Conservation (phyloP, 2,329 filamentous ascomycete genomes). For the Diaporthe vexans region DNA sequence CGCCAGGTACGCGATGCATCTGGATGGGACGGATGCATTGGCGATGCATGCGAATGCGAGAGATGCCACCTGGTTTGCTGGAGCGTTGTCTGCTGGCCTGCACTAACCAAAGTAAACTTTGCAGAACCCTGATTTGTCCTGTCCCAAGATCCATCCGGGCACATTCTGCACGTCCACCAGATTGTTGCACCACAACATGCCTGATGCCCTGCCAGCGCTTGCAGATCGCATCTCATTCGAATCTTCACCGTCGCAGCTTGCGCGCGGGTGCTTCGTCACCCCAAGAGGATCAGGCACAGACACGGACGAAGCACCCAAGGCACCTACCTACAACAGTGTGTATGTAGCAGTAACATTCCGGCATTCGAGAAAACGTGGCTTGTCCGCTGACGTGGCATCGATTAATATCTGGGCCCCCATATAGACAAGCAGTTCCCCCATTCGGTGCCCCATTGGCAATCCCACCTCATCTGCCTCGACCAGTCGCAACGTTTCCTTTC, state of each 20-base stretch:
- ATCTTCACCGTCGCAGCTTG: conserved; percentile 6
- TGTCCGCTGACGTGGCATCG: conserved; percentile 30
- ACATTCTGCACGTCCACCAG: background rate
- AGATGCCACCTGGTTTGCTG: background rate
- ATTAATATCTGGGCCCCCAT: background rate
- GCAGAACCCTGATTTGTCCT: background rate
- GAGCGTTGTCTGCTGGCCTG: no score
- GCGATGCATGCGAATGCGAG: conserved; percentile 19
- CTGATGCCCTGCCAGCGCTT: background rate
- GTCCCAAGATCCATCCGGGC: background rate
- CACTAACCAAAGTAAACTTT: background rate
- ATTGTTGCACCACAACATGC: background rate
- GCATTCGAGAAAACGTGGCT: conserved; percentile 23
- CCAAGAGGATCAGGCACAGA: background rate
- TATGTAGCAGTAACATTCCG: conserved; percentile 22
- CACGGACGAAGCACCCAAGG: background rate
- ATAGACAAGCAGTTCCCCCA: conserved; percentile 3
- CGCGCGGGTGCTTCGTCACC: background rate
- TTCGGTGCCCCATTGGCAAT: background rate
- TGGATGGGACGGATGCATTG: conserved; percentile 10
- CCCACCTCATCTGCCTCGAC: background rate
- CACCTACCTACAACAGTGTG: no score
- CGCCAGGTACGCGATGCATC: conserved; percentile 26
- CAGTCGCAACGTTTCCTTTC: conserved; percentile 29
- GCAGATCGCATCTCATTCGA: background rate